Percentiles rank a stretch among this genome's conserved stretches.
These are phyloP conservation scores for Pulveroboletus sp. DNA, from an alignment of 768 basidiomycete genomes.

Conservation along the genomic window DNA sequence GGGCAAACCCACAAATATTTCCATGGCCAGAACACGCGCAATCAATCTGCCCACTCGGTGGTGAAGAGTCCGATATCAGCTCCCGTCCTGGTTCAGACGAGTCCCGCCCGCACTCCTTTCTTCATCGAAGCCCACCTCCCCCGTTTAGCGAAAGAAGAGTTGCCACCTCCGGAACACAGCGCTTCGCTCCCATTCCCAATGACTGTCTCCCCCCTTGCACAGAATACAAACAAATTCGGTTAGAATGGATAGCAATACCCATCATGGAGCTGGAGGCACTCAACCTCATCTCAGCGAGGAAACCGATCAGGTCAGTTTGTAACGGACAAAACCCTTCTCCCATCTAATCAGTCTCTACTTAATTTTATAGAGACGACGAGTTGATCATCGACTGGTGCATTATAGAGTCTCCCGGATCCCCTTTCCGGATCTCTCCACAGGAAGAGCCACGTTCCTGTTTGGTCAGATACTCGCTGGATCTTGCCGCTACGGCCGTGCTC, in stretches of 20 bases:
- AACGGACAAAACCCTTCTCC: neutral
- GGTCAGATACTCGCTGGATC: constrained; percentile 29
- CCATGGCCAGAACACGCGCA: too few species aligned
- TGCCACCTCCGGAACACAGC: constrained; percentile 25
- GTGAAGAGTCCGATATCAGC: neutral
- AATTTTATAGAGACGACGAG: constrained; percentile 24
- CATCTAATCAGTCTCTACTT: neutral
- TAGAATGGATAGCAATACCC: constrained; percentile 18
- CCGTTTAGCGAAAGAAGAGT: constrained; percentile 11
- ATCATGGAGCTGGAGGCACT: constrained; percentile 17
- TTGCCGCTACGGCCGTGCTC: constrained; percentile 24
- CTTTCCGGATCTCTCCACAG: constrained; percentile 12
- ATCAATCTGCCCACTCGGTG: neutral
- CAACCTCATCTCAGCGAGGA: constrained; percentile 22
- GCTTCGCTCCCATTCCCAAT: constrained; percentile 25
- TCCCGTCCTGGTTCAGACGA: neutral
- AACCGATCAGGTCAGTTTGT: constrained; percentile 24
- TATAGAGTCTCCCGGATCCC: neutral
- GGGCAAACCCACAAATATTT: too few species aligned
- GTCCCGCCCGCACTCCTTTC: neutral
- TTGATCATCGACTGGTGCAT: constrained; percentile 29
- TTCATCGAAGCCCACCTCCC: neutral
- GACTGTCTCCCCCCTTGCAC: constrained; percentile 21
- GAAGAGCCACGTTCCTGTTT: constrained; percentile 28
- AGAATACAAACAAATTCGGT: constrained; percentile 19